Base-by-base conservation (phyloP, 805 yeast species). In the Candida caryicola region DNA sequence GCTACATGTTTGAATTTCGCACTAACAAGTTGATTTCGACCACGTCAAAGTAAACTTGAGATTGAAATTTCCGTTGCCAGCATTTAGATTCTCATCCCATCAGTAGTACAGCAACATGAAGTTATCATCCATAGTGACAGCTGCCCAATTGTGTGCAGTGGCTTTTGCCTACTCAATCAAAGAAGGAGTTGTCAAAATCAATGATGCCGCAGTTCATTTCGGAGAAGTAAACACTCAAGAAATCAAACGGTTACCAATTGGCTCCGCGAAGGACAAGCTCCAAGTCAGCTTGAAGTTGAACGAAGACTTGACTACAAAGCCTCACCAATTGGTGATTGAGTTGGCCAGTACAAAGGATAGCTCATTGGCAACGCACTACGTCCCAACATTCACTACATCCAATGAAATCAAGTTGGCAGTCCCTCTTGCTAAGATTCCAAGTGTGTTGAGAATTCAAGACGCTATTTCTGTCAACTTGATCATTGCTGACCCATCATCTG, bases 251-350 rank as follows among this genome's bases (percentile, higher is more conserved):
- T 48, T 66, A 23, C 30, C 51, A 3, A 36, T 68, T 34, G 62
- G 58, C n/a, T 42, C 58, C 4, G 53, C 61, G 18, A 60, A 56
- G 40, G 72, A 66, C 39, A 50, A 44, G 31, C 41, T 69, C 17
- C 60, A 58, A 12, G 36, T 69, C 29, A 46, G 49, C 27, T 51
- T 67, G 32, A 43, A 48, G 14, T 41, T 65, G 29, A 45, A 46
- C 5, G 60, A 51, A 13, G 43, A 48, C 8, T 29, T 44, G 2
- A 35, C 36, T 4, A 40, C 28, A 13, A 55, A 47, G 31, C 73
- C 74, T 2, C 67, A 63, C 36, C 73, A 69, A 41, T 37, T 61
- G 21, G 48, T 65, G 23, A 39, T 65, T 17, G 45, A 60, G 6
- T 46, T 69, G 18, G 58, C 64, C 4, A 50, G 54, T 32, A 45